A percentile compares a stretch with the other conserved stretches of the same genome.
Evolutionary conservation across 139 green algal species (phyloP).

Genomic region (Monoraphidium neglectum): DNA sequence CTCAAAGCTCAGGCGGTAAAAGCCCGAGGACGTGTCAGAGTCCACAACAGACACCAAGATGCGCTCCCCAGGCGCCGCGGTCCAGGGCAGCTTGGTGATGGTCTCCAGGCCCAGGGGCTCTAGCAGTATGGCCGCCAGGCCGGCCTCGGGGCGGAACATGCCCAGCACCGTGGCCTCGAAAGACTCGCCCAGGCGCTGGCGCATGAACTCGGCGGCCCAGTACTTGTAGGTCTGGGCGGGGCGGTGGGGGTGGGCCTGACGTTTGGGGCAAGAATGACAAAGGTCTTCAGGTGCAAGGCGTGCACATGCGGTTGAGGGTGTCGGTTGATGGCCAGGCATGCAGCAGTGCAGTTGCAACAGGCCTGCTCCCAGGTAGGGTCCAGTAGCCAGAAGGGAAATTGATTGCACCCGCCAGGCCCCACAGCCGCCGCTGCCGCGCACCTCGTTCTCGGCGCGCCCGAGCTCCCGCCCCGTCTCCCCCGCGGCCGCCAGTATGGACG

Average conservation of each 20-base stretch:
- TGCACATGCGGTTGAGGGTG: too few relatives aligned
- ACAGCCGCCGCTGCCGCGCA: too few relatives aligned
- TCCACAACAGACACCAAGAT: background rate
- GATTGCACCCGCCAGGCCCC: too few relatives aligned
- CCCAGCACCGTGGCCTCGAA: conserved; percentile 60
- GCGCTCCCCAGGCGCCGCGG: background rate
- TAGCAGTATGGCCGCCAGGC: conserved; percentile 64
- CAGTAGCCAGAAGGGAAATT: too few relatives aligned
- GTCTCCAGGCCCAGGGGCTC: conserved; percentile 69
- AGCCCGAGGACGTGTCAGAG: background rate
- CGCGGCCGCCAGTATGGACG: conserved; percentile 13
- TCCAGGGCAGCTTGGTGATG: conserved; percentile 37
- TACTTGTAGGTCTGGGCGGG: conserved; percentile 21
- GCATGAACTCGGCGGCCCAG: conserved; percentile 71
- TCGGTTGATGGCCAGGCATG: too few relatives aligned
- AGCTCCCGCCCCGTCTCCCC: conserved; percentile 31
- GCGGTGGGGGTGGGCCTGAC: background rate
- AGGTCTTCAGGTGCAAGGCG: too few relatives aligned
- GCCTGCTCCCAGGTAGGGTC: too few relatives aligned
- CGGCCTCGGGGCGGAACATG: conserved; percentile 63
- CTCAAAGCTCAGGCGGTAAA: background rate
- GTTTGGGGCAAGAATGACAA: too few relatives aligned
- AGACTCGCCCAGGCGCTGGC: conserved; percentile 26
- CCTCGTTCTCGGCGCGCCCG: conserved; percentile 47
- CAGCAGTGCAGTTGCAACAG: too few relatives aligned